A percentile compares a stretch with the other conserved stretches of the same genome.
Evolutionary conservation across 139 green algal genomes (phyloP).

Genomic region (Yamagishiella unicocca): DNA sequence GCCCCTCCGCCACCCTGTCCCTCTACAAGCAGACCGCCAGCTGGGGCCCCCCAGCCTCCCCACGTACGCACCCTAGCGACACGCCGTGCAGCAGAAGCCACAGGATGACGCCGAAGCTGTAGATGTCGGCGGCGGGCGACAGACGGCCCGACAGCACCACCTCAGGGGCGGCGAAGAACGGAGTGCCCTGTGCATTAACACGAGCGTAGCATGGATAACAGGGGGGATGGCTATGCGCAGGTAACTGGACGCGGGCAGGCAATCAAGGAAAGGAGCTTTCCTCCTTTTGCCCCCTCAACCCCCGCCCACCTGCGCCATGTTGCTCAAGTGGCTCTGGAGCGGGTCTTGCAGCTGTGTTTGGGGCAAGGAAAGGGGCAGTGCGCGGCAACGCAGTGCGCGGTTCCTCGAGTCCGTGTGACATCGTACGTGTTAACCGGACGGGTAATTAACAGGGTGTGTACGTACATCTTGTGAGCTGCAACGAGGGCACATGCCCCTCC

Average conservation of each 20-base stretch:
- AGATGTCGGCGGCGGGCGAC: constrained; percentile 8
- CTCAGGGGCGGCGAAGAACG: background rate
- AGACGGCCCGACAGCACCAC: background rate
- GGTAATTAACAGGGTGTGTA: background rate
- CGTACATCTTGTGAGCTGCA: background rate
- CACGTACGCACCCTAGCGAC: background rate
- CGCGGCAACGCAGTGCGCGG: background rate
- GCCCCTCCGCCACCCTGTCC: background rate
- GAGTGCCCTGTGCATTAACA: background rate
- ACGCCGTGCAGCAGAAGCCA: constrained; percentile 14
- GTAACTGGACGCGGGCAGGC: background rate
- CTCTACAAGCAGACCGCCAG: background rate
- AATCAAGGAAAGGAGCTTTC: background rate
- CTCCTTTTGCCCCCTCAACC: background rate
- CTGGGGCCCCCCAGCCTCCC: background rate
- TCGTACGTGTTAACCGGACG: background rate
- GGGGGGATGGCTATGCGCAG: background rate
- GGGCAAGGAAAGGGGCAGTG: background rate
- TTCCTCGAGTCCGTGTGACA: background rate
- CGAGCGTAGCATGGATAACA: background rate
- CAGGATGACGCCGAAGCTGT: constrained; percentile 8
- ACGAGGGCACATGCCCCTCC: background rate
- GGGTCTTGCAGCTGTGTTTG: background rate
- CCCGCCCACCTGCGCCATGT: constrained; percentile 22
- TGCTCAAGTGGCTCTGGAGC: background rate